Percentiles rank a stretch among this genome's conserved stretches.
Conservation (phyloP, 495 filamentous ascomycete genomes). For the Platismatia glauca region DNA sequence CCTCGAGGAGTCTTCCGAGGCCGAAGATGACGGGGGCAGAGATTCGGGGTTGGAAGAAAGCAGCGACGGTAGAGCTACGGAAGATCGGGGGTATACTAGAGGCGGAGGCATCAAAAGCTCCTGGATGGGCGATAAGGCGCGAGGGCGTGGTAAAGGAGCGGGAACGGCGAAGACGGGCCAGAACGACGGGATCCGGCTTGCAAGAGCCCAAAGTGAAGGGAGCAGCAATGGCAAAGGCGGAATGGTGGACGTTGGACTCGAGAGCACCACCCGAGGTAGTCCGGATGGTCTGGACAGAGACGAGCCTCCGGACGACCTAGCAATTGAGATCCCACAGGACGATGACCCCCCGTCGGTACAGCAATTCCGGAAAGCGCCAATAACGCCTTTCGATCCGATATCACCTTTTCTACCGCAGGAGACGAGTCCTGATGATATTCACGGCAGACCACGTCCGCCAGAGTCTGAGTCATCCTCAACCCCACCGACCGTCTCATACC, state of each 20-base stretch:
- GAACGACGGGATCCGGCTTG: constrained; percentile 26
- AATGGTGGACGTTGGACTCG: constrained; percentile 84
- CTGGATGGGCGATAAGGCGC: constrained; percentile 41
- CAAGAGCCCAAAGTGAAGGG: constrained; percentile 29
- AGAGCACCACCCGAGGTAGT: constrained; percentile 47
- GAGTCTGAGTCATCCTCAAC: constrained; percentile 35
- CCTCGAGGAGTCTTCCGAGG: constrained; percentile 71
- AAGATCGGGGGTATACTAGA: constrained; percentile 32
- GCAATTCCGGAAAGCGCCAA: constrained; percentile 56
- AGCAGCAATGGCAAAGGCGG: constrained; percentile 54
- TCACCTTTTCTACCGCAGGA: constrained; percentile 40
- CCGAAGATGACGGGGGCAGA: constrained; percentile 56
- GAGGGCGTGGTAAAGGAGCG: constrained; percentile 26
- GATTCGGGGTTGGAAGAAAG: constrained; percentile 43
- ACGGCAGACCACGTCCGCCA: constrained; percentile 37
- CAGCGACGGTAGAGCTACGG: constrained; percentile 38
- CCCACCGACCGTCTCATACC: constrained; percentile 40
- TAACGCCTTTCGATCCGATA: constrained; percentile 29
- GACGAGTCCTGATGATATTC: constrained; percentile 35
- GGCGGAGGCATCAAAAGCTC: constrained; percentile 45
- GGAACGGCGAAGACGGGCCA: constrained; percentile 18
- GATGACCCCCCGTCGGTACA: constrained; percentile 81
- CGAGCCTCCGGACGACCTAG: constrained; percentile 52
- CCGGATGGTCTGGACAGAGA: constrained; percentile 40
- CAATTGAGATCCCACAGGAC: constrained; percentile 47